Percentiles rank a stretch among this genome's conserved stretches.
These are phyloP conservation scores for Corymbia maculata DNA, from an alignment of 345 rosid genomes.

Conservation along the genomic window DNA sequence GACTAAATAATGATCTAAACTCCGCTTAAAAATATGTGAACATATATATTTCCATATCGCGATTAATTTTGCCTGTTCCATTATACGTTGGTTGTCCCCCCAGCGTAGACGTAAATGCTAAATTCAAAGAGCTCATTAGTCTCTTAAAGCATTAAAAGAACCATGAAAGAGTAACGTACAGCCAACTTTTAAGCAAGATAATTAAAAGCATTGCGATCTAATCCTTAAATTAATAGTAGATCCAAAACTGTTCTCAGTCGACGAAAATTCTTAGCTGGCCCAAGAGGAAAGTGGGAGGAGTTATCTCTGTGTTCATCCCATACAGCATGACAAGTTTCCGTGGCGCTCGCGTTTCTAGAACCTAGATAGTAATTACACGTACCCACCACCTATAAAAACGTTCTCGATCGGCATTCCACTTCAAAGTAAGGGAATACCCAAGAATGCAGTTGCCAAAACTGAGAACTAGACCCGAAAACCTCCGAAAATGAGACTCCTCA, in stretches of 20 bases:
- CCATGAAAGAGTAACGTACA: background rate
- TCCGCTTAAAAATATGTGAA: background rate
- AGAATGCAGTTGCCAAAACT: background rate
- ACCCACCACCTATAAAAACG: background rate
- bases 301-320: background rate
- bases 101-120: background rate
- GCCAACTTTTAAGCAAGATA: background rate
- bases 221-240: background rate
- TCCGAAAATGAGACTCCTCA: background rate
- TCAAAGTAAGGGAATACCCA: background rate
- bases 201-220: background rate
- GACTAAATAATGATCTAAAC: background rate
- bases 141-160: background rate
- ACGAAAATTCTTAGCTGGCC: background rate
- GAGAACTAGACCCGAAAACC: background rate
- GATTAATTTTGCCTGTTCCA: accelerated
- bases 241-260: background rate
- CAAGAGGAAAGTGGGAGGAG: background rate
- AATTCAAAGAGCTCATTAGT: background rate
- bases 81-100: background rate
- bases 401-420: background rate
- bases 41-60: background rate
- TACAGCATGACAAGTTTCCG: no score
- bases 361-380: background rate
- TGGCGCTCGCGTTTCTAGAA: background rate